A percentile compares a stretch with the other conserved stretches of the same genome.
Evolutionary conservation across 768 basidiomycete genomes (phyloP).

Genomic region (Guyanaporus albipodus): DNA sequence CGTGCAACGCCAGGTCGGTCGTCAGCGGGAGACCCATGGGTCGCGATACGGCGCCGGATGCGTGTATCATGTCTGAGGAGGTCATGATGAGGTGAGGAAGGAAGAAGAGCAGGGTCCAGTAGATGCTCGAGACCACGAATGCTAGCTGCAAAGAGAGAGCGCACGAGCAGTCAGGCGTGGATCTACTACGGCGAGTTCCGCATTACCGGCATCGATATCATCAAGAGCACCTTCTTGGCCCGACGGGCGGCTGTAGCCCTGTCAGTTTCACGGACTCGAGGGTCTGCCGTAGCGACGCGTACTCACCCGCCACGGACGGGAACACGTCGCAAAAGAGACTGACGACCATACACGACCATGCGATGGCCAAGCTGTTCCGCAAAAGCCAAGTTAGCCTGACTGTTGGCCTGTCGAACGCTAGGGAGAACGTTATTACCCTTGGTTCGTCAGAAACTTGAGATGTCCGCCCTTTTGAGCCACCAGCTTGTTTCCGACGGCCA

Average conservation of each 20-base stretch:
- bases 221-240: constrained; percentile 54
- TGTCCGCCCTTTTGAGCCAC: constrained; percentile 59
- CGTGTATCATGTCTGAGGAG: too few species aligned
- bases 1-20: constrained; percentile 65
- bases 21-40: constrained; percentile 42
- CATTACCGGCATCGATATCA: constrained; percentile 67
- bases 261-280: background rate
- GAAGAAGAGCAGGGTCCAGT: constrained; percentile 61
- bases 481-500: constrained; percentile 21
- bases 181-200: too few species aligned
- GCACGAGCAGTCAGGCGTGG: too few species aligned
- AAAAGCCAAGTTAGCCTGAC: background rate
- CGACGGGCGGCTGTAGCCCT: constrained; percentile 25
- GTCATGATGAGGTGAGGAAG: constrained; percentile 25
- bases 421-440: constrained; percentile 45
- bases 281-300: background rate
- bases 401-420: background rate
- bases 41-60: constrained; percentile 1
- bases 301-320: constrained; percentile 35
- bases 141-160: constrained; percentile 34
- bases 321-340: constrained; percentile 40
- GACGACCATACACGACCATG: constrained; percentile 40
- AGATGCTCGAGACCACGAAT: constrained; percentile 53
- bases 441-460: constrained; percentile 72
- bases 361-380: constrained; percentile 25